phyloP scores from a whole-genome alignment of 106 monocot species.

The Allium fistulosum region DNA sequence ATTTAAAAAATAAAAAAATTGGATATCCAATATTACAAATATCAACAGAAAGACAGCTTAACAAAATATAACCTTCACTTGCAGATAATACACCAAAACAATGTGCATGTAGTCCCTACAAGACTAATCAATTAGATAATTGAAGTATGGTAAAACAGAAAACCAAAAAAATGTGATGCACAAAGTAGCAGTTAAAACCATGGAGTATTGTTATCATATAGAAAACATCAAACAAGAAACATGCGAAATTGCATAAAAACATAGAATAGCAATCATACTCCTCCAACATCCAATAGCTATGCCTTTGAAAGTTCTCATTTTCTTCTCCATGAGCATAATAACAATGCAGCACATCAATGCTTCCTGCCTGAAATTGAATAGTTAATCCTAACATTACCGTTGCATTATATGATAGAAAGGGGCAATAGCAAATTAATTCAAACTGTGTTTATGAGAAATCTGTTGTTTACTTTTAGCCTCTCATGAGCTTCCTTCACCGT shows the following conservation, averaged over 20 bases:
- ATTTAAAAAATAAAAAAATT: neutral
- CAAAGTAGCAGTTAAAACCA: neutral
- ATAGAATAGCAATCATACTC: slow-evolving; percentile 18
- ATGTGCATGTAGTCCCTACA: slow-evolving; percentile 95
- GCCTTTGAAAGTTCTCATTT: slow-evolving; percentile 79
- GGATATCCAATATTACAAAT: neutral
- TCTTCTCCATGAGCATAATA: slow-evolving; percentile 99
- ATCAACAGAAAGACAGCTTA: slow-evolving; percentile 2
- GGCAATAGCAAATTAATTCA: no score
- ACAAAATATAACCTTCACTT: slow-evolving; percentile 66
- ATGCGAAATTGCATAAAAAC: neutral
- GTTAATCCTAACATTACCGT: no score
- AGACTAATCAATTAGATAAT: neutral
- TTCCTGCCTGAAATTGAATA: slow-evolving; percentile 49
- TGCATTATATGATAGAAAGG: no score
- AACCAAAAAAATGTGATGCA: neutral
- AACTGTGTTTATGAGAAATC: no score
- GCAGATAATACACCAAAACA: slow-evolving; percentile 94
- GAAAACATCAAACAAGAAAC: neutral
- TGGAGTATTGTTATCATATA: neutral
- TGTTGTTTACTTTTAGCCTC: slow-evolving; percentile 64
- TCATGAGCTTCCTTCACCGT: slow-evolving; percentile 98
- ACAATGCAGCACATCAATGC: slow-evolving; percentile 91
- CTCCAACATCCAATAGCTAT: slow-evolving; percentile 92
- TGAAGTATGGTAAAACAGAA: neutral